Conservation (phyloP, 1,139 yeast species). For the Suhomyces maxii region DNA sequence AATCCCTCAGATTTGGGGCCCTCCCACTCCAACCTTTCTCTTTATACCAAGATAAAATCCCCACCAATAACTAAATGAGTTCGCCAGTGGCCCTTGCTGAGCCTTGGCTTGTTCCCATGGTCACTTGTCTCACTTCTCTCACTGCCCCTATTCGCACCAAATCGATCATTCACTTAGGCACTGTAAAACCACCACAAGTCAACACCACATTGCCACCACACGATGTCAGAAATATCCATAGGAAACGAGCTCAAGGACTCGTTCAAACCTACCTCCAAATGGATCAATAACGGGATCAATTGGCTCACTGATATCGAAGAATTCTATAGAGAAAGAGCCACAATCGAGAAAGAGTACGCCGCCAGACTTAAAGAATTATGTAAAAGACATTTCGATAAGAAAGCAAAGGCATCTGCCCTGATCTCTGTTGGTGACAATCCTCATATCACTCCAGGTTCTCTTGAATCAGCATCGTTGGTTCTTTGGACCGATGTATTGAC, state of each 20-base stretch:
- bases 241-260: constrained; percentile 81
- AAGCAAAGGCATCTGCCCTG: constrained; percentile 64
- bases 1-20: background rate
- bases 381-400: constrained; percentile 70
- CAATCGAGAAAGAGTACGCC: constrained; percentile 81
- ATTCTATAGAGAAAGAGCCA: constrained; percentile 81
- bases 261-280: constrained; percentile 70
- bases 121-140: no score
- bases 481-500: constrained; percentile 89
- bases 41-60: no score
- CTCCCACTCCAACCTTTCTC: no score
- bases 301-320: constrained; percentile 79
- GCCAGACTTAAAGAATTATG: constrained; percentile 63
- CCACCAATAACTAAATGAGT: no score
- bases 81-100: no score
- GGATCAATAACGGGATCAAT: constrained; percentile 71
- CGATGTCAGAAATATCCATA: constrained; percentile 26
- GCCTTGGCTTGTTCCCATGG: background rate
- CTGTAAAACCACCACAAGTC: background rate
- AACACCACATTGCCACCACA: background rate
- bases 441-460: constrained; percentile 88
- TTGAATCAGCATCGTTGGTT: constrained; percentile 90
- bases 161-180: constrained; percentile 1
- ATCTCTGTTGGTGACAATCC: constrained; percentile 93
- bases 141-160: background rate